Evolutionary conservation across 2,329 filamentous ascomycete species (phyloP).

Genomic region (Cladosporium sp.): DNA sequence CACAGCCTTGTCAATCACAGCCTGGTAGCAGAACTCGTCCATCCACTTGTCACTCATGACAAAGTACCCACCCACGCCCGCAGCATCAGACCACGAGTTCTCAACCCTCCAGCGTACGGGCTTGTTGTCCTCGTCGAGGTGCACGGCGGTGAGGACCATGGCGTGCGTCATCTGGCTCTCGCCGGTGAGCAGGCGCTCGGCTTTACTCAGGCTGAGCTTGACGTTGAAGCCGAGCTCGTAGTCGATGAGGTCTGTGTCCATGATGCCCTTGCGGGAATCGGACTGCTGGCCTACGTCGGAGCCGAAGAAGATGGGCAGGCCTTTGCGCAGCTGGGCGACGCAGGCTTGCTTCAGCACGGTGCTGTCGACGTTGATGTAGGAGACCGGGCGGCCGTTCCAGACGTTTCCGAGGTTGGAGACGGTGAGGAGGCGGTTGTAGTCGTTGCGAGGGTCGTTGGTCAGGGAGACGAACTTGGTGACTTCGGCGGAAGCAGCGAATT

Average conservation of each 20-base stretch:
- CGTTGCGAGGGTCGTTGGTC: slow-evolving; percentile 81
- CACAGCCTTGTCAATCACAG: slow-evolving; percentile 71
- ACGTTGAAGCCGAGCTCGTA: slow-evolving; percentile 84
- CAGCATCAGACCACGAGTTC: slow-evolving; percentile 75
- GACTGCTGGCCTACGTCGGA: slow-evolving; percentile 84
- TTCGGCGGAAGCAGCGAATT: slow-evolving; percentile 68
- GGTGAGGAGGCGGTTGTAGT: slow-evolving; percentile 69
- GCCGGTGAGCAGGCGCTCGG: slow-evolving; percentile 68
- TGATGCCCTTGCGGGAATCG: slow-evolving; percentile 67
- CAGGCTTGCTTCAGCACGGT: slow-evolving; percentile 69
- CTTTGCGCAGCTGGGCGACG: slow-evolving; percentile 74
- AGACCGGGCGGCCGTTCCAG: slow-evolving; percentile 71
- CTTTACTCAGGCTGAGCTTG: slow-evolving; percentile 71
- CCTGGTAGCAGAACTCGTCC: slow-evolving; percentile 76
- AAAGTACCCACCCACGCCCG: slow-evolving; percentile 78
- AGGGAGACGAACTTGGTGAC: slow-evolving; percentile 75
- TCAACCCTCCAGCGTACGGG: slow-evolving; percentile 80
- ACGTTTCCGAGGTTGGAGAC: slow-evolving; percentile 81
- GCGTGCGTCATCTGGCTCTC: slow-evolving; percentile 88
- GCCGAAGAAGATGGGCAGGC: slow-evolving; percentile 84
- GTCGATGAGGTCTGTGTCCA: slow-evolving; percentile 76
- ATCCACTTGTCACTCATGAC: slow-evolving; percentile 77
- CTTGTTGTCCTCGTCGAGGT: slow-evolving; percentile 66
- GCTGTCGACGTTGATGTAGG: slow-evolving; percentile 83
- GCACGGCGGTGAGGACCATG: slow-evolving; percentile 87